These are phyloP conservation scores for Candida tammaniensis DNA, from an alignment of 805 yeast genomes.

Conservation along the genomic window DNA sequence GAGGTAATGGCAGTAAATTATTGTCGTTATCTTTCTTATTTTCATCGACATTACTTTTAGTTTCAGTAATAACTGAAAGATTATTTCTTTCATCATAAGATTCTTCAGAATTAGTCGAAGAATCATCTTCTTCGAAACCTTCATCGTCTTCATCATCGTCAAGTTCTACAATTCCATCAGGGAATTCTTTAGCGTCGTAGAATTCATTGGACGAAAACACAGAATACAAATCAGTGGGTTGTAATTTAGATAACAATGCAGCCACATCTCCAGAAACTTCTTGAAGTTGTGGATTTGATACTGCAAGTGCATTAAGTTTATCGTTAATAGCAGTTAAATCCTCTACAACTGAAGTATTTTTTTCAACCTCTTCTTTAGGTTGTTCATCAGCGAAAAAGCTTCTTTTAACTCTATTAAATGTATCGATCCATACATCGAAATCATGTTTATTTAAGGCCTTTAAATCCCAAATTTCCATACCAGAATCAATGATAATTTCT, in stretches of 20 bases:
- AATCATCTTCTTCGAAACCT: slow-evolving; percentile 19
- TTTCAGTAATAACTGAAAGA: slow-evolving; percentile 3
- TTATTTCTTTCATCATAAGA: background rate
- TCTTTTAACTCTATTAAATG: slow-evolving; percentile 57
- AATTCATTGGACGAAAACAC: slow-evolving; percentile 31
- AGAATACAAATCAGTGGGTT: slow-evolving; percentile 25
- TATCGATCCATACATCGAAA: slow-evolving; percentile 80
- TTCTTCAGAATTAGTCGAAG: slow-evolving; percentile 13
- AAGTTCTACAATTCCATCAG: slow-evolving; percentile 55
- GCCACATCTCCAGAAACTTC: slow-evolving; percentile 19
- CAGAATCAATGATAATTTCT: slow-evolving; percentile 84
- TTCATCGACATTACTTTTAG: slow-evolving; percentile 5
- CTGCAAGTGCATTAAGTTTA: slow-evolving; percentile 5
- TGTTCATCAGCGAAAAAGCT: slow-evolving; percentile 6
- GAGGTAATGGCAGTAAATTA: slow-evolving; percentile 68
- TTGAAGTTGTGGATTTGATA: background rate
- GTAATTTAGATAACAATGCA: slow-evolving; percentile 15
- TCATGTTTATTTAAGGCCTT: slow-evolving; percentile 64
- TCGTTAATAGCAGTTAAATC: slow-evolving; percentile 20
- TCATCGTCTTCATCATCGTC: slow-evolving; percentile 20
- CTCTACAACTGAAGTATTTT: slow-evolving; percentile 9
- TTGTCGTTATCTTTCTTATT: slow-evolving; percentile 22
- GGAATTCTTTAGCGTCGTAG: slow-evolving; percentile 65
- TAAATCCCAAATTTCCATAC: slow-evolving; percentile 90
- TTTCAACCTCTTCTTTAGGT: slow-evolving; percentile 11